phyloP scores from a whole-genome alignment of 1,284 basidiomycete species.

The Malassezia equina region DNA sequence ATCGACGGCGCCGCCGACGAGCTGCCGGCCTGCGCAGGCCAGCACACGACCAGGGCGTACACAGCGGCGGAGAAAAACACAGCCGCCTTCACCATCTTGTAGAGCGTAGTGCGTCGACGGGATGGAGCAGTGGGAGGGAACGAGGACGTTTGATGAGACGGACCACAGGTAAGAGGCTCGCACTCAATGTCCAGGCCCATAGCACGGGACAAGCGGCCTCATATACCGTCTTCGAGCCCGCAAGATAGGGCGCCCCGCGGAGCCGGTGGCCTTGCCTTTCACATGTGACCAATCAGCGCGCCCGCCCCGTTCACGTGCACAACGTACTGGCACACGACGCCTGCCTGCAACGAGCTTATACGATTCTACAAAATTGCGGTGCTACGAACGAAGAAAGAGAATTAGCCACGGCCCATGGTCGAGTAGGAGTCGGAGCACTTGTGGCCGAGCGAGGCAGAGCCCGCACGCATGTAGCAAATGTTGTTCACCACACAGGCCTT shows the following conservation, averaged over 20 bases:
- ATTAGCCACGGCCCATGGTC: background rate
- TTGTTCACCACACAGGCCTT: conserved; percentile 58
- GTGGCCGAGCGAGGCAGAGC: conserved; percentile 55
- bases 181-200: conserved; percentile 1
- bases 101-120: background rate
- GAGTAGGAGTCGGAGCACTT: conserved; percentile 57
- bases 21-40: conserved; percentile 7
- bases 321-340: background rate
- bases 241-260: no score
- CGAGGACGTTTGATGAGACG: background rate
- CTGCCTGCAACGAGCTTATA: background rate
- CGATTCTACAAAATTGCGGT: no score
- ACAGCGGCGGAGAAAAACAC: background rate
- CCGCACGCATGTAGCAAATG: conserved; percentile 70
- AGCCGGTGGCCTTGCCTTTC: background rate
- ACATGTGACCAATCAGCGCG: background rate
- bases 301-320: background rate
- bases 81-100: background rate
- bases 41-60: conserved; percentile 10
- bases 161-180: background rate
- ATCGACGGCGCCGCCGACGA: background rate
- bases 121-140: background rate
- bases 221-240: background rate
- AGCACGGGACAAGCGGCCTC: background rate
- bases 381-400: background rate